Evolutionary conservation across 2,329 filamentous ascomycete genomes (phyloP).

Genomic region (Aspergillus thermomutatus): DNA sequence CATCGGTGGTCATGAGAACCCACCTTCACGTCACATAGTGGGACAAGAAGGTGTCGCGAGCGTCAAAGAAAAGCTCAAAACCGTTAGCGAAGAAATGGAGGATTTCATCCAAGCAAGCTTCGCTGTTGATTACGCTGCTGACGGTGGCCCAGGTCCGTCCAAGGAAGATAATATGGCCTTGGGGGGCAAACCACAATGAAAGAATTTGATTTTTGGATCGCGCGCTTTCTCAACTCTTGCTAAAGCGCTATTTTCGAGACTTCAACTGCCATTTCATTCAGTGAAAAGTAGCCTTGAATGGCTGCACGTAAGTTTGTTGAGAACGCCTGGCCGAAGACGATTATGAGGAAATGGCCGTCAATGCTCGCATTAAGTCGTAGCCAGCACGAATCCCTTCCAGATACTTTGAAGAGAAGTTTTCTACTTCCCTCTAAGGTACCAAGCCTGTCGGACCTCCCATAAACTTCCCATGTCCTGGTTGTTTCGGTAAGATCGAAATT

Average conservation of each 20-base stretch:
- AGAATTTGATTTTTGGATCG: constrained; percentile 4
- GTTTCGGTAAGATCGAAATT: constrained; percentile 40
- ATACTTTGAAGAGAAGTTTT: not conserved
- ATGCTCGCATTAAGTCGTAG: not conserved
- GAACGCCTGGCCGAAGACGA: too few species aligned
- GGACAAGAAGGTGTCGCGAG: constrained; percentile 81
- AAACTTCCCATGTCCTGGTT: constrained; percentile 47
- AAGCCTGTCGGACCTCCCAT: constrained; percentile 42
- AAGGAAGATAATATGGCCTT: constrained; percentile 17
- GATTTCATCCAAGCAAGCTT: constrained; percentile 91
- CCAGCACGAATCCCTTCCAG: not conserved
- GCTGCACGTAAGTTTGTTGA: not conserved
- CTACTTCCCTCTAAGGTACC: constrained; percentile 30
- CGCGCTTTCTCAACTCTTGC: not conserved
- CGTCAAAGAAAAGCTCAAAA: constrained; percentile 95
- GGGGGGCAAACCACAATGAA: constrained; percentile 14
- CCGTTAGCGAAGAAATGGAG: constrained; percentile 91
- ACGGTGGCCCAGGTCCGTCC: constrained; percentile 21
- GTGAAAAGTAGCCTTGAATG: not conserved
- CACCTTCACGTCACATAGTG: constrained; percentile 89
- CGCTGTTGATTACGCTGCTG: constrained; percentile 62
- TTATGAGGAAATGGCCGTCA: too few species aligned
- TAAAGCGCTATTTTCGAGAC: not conserved
- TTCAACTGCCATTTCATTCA: not conserved
- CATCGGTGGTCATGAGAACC: constrained; percentile 94